Evolutionary conservation across 2,329 filamentous ascomycete genomes (phyloP).

Genomic region (Ilyonectria mors-panacis): DNA sequence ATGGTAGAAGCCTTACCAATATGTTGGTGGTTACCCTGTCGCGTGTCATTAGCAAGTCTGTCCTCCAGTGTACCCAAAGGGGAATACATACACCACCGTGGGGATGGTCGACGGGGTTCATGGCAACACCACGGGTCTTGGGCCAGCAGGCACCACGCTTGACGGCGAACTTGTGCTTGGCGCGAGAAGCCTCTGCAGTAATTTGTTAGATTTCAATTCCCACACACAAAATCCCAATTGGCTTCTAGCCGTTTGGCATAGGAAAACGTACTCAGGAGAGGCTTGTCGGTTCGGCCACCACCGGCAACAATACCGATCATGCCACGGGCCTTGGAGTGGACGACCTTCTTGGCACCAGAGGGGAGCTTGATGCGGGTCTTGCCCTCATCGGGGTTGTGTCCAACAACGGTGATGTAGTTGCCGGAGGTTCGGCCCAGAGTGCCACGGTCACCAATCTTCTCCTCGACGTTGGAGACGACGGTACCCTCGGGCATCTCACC

Average conservation of each 20-base stretch:
- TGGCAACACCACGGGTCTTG: slow-evolving; percentile 99
- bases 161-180: slow-evolving; percentile 99
- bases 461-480: slow-evolving; percentile 98
- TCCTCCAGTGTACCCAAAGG: slow-evolving; percentile 4
- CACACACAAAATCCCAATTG: not conserved
- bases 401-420: slow-evolving; percentile 99
- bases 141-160: slow-evolving; percentile 99
- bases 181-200: slow-evolving; percentile 91
- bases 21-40: slow-evolving; percentile 98
- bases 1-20: slow-evolving; percentile 99
- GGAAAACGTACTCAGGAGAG: slow-evolving; percentile 83
- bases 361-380: slow-evolving; percentile 99
- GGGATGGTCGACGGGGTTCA: slow-evolving; percentile 99
- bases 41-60: slow-evolving; percentile 56
- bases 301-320: slow-evolving; percentile 99
- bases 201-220: slow-evolving; percentile 57
- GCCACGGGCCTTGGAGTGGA: slow-evolving; percentile 91
- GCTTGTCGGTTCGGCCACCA: slow-evolving; percentile 99
- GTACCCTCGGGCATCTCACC: slow-evolving; percentile 98
- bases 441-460: slow-evolving; percentile 98
- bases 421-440: slow-evolving; percentile 96
- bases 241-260: not conserved
- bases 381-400: slow-evolving; percentile 98
- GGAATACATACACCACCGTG: slow-evolving; percentile 83
- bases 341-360: slow-evolving; percentile 98